Evolutionary conservation across 148 eudicot genomes (phyloP).

Genomic region (Silene latifolia): DNA sequence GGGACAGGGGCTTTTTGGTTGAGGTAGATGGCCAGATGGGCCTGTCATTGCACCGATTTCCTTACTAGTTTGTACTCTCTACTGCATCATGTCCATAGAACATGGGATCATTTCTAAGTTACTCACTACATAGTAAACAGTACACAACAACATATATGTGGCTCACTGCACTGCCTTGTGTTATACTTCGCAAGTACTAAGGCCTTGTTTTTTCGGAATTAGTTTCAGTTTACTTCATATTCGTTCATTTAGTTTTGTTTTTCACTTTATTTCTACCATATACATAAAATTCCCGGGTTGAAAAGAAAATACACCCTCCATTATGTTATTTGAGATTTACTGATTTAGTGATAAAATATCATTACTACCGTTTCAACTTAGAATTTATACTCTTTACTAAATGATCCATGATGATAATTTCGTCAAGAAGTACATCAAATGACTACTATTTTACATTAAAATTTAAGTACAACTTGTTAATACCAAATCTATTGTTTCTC

Average conservation of each 20-base stretch:
- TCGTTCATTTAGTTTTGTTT: too few relatives aligned
- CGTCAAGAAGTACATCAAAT: too few relatives aligned
- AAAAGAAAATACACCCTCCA: too few relatives aligned
- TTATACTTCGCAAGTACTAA: too few relatives aligned
- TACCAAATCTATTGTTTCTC: too few relatives aligned
- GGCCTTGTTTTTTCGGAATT: background rate
- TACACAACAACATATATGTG: constrained; percentile 2
- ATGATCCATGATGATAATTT: too few relatives aligned
- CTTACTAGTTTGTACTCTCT: constrained; percentile 19
- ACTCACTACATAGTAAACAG: constrained; percentile 8
- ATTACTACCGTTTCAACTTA: too few relatives aligned
- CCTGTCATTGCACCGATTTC: constrained; percentile 23
- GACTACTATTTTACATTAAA: too few relatives aligned
- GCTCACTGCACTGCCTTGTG: constrained; percentile 6
- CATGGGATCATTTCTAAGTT: constrained; percentile 27
- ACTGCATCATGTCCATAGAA: constrained; percentile 32
- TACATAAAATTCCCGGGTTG: background rate
- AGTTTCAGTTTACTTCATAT: background rate
- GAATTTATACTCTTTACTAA: too few relatives aligned
- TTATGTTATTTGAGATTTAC: too few relatives aligned
- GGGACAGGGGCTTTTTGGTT: constrained; percentile 30
- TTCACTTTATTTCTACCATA: constrained; percentile 8
- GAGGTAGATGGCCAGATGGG: constrained; percentile 27
- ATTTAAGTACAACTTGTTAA: too few relatives aligned
- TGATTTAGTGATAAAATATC: too few relatives aligned